phyloP scores from a whole-genome alignment of 1,284 basidiomycete genomes.

The Phaffia rhodozyma region DNA sequence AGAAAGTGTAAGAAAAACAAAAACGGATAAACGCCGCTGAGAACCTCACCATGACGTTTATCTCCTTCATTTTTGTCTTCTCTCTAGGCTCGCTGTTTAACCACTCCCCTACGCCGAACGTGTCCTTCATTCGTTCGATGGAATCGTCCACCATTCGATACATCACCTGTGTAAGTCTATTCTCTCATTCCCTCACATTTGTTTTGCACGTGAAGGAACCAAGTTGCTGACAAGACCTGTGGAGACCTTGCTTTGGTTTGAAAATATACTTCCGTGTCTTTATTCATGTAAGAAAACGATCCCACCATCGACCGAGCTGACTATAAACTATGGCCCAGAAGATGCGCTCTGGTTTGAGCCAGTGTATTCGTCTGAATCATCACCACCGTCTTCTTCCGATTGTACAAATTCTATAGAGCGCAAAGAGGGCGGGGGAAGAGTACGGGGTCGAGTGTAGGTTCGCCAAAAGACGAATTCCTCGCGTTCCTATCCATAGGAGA shows the following conservation, averaged over 20 bases:
- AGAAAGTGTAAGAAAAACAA: neutral
- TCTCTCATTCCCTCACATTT: constrained; percentile 24
- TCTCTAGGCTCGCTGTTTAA: constrained; percentile 35
- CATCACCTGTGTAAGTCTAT: constrained; percentile 6
- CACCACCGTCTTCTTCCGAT: neutral
- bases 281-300: constrained; percentile 5
- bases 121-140: constrained; percentile 27
- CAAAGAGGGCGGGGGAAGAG: too few relatives aligned
- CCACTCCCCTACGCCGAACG: constrained; percentile 35
- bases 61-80: neutral
- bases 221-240: neutral
- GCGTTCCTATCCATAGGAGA: too few relatives aligned
- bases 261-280: constrained; percentile 26
- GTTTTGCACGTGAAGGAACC: constrained; percentile 23
- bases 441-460: too few relatives aligned
- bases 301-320: constrained; percentile 16
- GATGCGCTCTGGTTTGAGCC: constrained; percentile 16
- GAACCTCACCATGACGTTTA: neutral
- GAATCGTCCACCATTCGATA: constrained; percentile 8
- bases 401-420: too few relatives aligned
- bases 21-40: neutral
- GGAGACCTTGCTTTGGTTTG: constrained; percentile 35
- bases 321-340: constrained; percentile 16
- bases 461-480: too few relatives aligned
- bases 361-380: constrained; percentile 1